Evolutionary conservation across 2,329 filamentous ascomycete genomes (phyloP).

Genomic region (Fusarium sublunatum): DNA sequence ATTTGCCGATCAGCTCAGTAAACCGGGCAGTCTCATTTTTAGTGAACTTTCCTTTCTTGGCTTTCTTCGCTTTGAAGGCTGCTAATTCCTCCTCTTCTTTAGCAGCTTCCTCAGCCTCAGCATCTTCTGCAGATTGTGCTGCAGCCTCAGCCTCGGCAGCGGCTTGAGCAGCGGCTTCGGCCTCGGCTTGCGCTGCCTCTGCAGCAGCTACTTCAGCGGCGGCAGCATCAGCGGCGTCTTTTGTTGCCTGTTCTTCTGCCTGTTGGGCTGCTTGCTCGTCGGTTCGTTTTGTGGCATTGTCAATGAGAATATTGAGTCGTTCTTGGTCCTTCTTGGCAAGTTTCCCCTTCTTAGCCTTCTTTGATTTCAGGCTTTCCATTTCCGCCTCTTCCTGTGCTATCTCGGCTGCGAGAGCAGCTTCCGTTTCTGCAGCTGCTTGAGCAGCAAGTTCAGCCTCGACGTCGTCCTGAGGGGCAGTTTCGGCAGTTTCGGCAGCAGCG

Average conservation of each 20-base stretch:
- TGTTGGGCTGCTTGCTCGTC: conserved; percentile 31
- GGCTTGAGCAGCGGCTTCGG: conserved; percentile 23
- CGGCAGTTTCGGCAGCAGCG: conserved; percentile 26
- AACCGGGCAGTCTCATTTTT: conserved; percentile 42
- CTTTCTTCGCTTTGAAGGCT: conserved; percentile 40
- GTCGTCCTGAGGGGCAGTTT: conserved; percentile 27
- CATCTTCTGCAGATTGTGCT: conserved; percentile 35
- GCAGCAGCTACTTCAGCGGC: conserved; percentile 13
- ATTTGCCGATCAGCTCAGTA: conserved; percentile 33
- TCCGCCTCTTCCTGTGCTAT: conserved; percentile 44
- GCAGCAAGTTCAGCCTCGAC: conserved; percentile 20
- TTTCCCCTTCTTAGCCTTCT: conserved; percentile 52
- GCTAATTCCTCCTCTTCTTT: conserved; percentile 44
- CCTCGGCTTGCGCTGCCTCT: conserved; percentile 26
- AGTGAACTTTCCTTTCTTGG: conserved; percentile 51
- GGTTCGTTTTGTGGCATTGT: conserved; percentile 27
- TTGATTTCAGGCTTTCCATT: conserved; percentile 33
- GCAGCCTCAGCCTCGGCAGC: conserved; percentile 33
- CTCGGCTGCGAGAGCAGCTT: conserved; percentile 26
- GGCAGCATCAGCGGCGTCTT: conserved; percentile 24
- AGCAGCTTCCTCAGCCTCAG: conserved; percentile 31
- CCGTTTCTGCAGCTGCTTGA: conserved; percentile 31
- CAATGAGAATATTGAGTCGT: conserved; percentile 35
- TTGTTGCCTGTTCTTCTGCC: conserved; percentile 33
- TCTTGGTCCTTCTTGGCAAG: conserved; percentile 39